These are phyloP conservation scores for Ophiostoma ulmi DNA, from an alignment of 2,329 filamentous ascomycete genomes.

Conservation along the genomic window DNA sequence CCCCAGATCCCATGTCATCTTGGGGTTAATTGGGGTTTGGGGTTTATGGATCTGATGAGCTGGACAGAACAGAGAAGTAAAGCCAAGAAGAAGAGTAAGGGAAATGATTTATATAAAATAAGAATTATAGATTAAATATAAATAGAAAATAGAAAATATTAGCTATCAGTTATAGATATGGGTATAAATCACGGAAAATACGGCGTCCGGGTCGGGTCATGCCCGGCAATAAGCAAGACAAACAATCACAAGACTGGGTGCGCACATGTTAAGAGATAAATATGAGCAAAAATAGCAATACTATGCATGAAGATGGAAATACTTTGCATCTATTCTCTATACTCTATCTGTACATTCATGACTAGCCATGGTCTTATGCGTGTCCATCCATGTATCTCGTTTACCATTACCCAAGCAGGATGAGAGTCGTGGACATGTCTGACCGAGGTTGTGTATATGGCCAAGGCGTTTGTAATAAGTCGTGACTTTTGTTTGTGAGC, in stretches of 20 bases:
- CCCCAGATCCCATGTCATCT: constrained; percentile 11
- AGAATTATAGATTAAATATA: background rate
- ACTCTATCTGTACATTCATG: background rate
- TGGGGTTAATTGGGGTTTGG: constrained; percentile 6
- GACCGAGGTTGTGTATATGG: background rate
- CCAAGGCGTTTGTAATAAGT: background rate
- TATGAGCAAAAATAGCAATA: background rate
- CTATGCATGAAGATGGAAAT: background rate
- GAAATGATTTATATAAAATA: background rate
- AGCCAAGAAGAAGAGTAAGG: background rate
- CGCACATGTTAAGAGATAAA: background rate
- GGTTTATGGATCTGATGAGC: background rate
- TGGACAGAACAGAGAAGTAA: background rate
- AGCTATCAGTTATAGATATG: too few species aligned
- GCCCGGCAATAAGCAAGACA: background rate
- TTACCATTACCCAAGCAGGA: background rate
- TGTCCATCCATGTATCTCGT: background rate
- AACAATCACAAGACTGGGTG: background rate
- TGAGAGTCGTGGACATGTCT: background rate
- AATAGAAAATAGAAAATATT: background rate
- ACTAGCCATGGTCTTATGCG: background rate
- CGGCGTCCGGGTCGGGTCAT: background rate
- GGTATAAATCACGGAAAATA: background rate
- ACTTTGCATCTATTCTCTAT: background rate
- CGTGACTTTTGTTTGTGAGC: too few species aligned